Percentiles rank a stretch among this genome's conserved stretches.
Evolutionary conservation across 306 rosid species (phyloP).

Genomic region (Cicer chorassanicum): DNA sequence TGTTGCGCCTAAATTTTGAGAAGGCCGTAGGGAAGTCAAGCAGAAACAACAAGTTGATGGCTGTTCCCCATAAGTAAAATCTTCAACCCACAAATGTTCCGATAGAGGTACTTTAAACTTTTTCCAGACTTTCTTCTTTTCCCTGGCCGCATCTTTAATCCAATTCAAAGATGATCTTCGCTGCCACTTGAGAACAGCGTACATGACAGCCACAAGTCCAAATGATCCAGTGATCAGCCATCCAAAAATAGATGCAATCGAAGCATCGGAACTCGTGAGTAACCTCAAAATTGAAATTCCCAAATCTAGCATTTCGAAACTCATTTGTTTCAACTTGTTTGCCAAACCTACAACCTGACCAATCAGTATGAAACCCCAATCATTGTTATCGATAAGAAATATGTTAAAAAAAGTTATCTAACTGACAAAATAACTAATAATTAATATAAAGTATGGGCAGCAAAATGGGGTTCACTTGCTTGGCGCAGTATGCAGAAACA

Average conservation of each 20-base stretch:
- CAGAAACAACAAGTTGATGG: conserved; percentile 78
- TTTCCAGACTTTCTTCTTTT: conserved; percentile 75
- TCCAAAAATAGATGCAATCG: conserved; percentile 57
- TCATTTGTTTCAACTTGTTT: conserved; percentile 32
- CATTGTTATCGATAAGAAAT: conserved; percentile 20
- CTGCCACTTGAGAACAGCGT: conserved; percentile 73
- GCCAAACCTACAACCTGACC: conserved; percentile 50
- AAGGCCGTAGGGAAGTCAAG: conserved; percentile 68
- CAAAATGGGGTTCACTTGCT: conserved; percentile 27
- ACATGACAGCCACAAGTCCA: conserved; percentile 64
- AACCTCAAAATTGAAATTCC: conserved; percentile 53
- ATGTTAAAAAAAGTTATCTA: background rate
- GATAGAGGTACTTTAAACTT: conserved; percentile 68
- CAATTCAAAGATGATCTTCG: conserved; percentile 69
- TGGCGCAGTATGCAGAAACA: conserved; percentile 20
- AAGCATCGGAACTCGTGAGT: conserved; percentile 49
- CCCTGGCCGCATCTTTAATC: conserved; percentile 80
- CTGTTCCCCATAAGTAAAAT: conserved; percentile 65
- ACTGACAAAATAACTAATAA: conserved; percentile 34
- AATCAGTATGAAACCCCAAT: conserved; percentile 8
- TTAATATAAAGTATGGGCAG: conserved; percentile 41
- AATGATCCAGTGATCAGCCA: conserved; percentile 71
- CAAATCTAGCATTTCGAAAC: conserved; percentile 53
- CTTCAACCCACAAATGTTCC: conserved; percentile 70
- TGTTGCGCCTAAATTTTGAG: conserved; percentile 66